phyloP scores from a whole-genome alignment of 2,329 filamentous ascomycete species.

The Aureobasidium melanogenum region DNA sequence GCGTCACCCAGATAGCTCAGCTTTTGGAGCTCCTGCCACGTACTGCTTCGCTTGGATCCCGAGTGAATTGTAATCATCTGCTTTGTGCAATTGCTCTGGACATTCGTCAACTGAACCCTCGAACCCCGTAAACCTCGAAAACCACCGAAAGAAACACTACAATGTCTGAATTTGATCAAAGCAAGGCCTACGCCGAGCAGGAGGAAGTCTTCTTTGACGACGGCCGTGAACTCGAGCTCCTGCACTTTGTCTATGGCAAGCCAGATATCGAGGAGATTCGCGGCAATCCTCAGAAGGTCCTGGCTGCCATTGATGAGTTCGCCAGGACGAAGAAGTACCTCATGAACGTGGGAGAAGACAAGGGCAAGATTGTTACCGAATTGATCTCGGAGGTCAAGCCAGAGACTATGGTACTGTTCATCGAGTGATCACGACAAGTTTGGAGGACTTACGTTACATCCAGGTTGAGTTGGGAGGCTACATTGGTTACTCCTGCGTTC shows the following conservation, averaged over 20 bases:
- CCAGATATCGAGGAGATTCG: constrained; percentile 54
- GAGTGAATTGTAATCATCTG: neutral
- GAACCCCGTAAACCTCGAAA: neutral
- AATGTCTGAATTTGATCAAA: constrained; percentile 28
- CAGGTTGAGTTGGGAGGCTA: constrained; percentile 71
- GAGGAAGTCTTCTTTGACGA: constrained; percentile 50
- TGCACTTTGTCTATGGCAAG: constrained; percentile 59
- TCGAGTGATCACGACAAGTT: constrained; percentile 1
- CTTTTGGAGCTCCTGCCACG: constrained; percentile 5
- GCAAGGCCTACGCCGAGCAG: constrained; percentile 40
- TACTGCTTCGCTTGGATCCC: constrained; percentile 6
- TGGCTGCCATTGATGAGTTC: constrained; percentile 64
- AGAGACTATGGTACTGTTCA: constrained; percentile 46
- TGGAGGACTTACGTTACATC: constrained; percentile 16
- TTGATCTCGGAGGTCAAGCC: constrained; percentile 61
- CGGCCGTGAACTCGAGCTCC: constrained; percentile 63
- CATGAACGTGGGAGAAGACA: constrained; percentile 72
- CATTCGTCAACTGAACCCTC: neutral
- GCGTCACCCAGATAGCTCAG: constrained; percentile 11
- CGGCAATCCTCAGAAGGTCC: constrained; percentile 53
- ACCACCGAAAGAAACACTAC: neutral
- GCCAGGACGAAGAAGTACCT: constrained; percentile 57
- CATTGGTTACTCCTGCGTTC: constrained; percentile 70
- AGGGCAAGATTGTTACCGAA: constrained; percentile 61
- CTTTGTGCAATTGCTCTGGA: neutral